Evolutionary conservation across 192 early-diverging fungal genomes (phyloP).

Genomic region (Geranomyces michiganensis): DNA sequence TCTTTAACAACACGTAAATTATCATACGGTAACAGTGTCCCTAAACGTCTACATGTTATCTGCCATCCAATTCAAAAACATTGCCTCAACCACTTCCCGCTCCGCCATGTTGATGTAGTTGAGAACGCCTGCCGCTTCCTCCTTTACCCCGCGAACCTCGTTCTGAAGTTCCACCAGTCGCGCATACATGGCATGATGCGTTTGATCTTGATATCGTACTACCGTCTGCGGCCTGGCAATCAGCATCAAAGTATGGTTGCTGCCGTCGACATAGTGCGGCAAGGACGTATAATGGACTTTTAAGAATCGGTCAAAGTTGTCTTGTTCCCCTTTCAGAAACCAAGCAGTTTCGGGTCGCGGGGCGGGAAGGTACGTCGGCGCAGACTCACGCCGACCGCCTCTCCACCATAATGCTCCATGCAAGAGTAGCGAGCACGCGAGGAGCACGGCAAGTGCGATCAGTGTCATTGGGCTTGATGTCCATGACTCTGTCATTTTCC

Average conservation of each 20-base stretch:
- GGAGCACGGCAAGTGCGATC: constrained; percentile 2
- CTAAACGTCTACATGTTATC: constrained; percentile 13
- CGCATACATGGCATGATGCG: neutral
- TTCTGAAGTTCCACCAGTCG: constrained; percentile 24
- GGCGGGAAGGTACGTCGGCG: neutral
- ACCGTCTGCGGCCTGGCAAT: neutral
- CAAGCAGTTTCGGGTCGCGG: neutral
- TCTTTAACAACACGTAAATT: too few relatives aligned
- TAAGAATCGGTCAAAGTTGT: constrained; percentile 20
- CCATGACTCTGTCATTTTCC: neutral
- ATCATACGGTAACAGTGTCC: too few relatives aligned
- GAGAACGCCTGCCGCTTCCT: constrained; percentile 21
- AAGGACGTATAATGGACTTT: neutral
- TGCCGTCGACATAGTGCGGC: too few relatives aligned
- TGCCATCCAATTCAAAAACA: constrained; percentile 52
- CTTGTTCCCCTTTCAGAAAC: too few relatives aligned
- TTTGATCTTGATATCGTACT: constrained; percentile 9
- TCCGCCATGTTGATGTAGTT: constrained; percentile 33
- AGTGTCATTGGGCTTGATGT: neutral
- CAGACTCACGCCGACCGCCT: neutral
- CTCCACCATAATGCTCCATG: constrained; percentile 8
- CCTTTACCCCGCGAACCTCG: constrained; percentile 14
- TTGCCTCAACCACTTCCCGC: constrained; percentile 40
- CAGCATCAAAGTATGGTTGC: too few relatives aligned
- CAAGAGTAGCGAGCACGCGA: constrained; percentile 3